Evolutionary conservation across 2,329 filamentous ascomycete species (phyloP).

Genomic region (Colletotrichum spaethianum): DNA sequence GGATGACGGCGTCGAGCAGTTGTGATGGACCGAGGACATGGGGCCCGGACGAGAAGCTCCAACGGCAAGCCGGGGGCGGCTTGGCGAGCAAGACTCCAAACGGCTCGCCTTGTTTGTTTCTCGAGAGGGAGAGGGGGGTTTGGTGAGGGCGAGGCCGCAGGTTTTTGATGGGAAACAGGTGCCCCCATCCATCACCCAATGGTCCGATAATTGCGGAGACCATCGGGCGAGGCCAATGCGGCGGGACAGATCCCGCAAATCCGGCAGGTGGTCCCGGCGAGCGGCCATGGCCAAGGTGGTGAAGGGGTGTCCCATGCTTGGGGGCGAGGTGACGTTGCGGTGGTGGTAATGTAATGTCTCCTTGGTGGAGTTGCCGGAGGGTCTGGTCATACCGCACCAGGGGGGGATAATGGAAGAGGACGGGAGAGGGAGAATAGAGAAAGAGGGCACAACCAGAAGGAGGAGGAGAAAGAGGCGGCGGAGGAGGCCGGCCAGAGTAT

Average conservation of each 20-base stretch:
- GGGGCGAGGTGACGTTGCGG: background rate
- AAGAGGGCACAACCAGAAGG: background rate
- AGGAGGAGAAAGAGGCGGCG: background rate
- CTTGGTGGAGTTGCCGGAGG: background rate
- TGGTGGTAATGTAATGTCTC: conserved; percentile 10
- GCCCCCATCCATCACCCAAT: conserved; percentile 1
- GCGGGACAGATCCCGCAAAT: conserved; percentile 2
- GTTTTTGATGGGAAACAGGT: conserved; percentile 5
- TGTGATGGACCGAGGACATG: too few relatives aligned
- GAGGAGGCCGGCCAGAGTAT: background rate
- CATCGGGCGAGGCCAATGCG: conserved; percentile 19
- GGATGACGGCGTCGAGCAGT: background rate
- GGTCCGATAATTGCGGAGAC: conserved; percentile 26
- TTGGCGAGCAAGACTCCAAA: background rate
- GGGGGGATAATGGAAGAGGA: conserved; percentile 17
- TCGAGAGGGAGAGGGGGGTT: background rate
- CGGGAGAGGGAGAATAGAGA: background rate
- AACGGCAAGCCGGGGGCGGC: too few relatives aligned
- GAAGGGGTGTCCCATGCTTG: background rate
- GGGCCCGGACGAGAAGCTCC: background rate
- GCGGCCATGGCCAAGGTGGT: conserved; percentile 14
- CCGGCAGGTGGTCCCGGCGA: conserved; percentile 9
- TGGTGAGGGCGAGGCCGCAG: background rate
- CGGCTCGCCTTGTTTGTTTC: background rate
- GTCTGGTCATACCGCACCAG: background rate